Conservation (phyloP, 371 early-diverging fungal species). For the Homolaphlyctis polyrhiza region DNA sequence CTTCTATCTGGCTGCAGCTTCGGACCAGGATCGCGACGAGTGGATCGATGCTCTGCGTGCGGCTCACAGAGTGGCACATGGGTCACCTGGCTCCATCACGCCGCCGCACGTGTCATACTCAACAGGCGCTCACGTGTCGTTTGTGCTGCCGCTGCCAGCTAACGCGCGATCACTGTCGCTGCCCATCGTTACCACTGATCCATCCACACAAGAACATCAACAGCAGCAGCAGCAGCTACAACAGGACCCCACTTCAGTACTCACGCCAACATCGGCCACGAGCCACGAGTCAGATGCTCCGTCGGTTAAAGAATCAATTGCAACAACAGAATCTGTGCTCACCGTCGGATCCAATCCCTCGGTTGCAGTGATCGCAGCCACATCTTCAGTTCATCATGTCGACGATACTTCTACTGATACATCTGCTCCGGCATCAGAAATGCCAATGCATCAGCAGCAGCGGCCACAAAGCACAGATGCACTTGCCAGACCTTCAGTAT, state of each 20-base stretch:
- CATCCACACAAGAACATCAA: neutral
- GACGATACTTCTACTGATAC: neutral
- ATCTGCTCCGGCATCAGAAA: too few species aligned
- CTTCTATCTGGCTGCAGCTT: constrained; percentile 67
- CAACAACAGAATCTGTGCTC: constrained; percentile 7
- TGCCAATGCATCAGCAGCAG: neutral
- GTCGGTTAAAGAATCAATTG: neutral
- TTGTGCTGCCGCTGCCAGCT: neutral
- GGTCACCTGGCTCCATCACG: neutral
- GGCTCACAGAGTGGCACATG: constrained; percentile 13
- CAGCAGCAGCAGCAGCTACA: neutral
- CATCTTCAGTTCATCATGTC: neutral
- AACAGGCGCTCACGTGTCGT: neutral
- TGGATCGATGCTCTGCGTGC: constrained; percentile 50
- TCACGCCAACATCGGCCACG: neutral
- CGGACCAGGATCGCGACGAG: constrained; percentile 58
- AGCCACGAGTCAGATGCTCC: neutral
- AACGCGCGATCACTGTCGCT: too few species aligned
- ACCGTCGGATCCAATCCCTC: constrained; percentile 10
- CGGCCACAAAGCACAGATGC: too few species aligned
- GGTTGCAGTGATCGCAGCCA: neutral
- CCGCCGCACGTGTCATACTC: too few species aligned
- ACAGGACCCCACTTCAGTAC: neutral
- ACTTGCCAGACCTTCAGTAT: too few species aligned
- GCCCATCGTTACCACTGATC: too few species aligned